Percentiles rank a stretch among this genome's conserved stretches.
Conservation (phyloP, 176 grass and related monocot species). For the bread wheat (Triticum aestivum) region DNA sequence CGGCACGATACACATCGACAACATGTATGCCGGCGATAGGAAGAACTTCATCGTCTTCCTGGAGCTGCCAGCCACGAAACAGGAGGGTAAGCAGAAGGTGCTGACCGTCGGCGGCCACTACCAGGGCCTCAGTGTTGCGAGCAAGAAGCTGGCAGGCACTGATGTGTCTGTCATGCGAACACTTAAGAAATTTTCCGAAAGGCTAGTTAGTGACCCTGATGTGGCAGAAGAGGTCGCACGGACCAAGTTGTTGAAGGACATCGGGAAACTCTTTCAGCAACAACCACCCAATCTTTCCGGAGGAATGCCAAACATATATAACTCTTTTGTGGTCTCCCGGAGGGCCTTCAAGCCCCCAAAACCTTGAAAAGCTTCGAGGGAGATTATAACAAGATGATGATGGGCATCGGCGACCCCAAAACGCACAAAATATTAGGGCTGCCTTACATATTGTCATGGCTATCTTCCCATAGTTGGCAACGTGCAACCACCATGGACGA, state of each 20-base stretch:
- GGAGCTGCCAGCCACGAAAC: background rate
- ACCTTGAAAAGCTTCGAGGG: background rate
- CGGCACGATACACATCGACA: slow-evolving; percentile 25
- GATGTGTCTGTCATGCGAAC: background rate
- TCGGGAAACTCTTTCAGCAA: too few relatives aligned
- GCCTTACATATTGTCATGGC: background rate
- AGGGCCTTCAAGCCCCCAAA: too few relatives aligned
- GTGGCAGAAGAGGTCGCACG: background rate
- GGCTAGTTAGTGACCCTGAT: background rate
- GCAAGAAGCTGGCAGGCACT: background rate
- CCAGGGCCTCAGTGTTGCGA: background rate
- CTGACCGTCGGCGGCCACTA: background rate
- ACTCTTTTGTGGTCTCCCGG: too few relatives aligned
- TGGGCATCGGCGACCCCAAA: background rate
- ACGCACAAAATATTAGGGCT: background rate
- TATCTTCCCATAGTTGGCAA: background rate
- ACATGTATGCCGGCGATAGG: slow-evolving; percentile 23
- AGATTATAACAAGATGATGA: background rate
- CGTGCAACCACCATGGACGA: background rate
- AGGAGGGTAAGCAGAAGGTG: background rate
- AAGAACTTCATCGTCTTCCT: background rate
- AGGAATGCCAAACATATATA: too few relatives aligned
- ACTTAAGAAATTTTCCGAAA: background rate
- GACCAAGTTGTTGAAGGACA: background rate
- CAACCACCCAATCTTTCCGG: too few relatives aligned